Conservation (phyloP, 2,329 filamentous ascomycete species). For the Alternaria conjuncta region DNA sequence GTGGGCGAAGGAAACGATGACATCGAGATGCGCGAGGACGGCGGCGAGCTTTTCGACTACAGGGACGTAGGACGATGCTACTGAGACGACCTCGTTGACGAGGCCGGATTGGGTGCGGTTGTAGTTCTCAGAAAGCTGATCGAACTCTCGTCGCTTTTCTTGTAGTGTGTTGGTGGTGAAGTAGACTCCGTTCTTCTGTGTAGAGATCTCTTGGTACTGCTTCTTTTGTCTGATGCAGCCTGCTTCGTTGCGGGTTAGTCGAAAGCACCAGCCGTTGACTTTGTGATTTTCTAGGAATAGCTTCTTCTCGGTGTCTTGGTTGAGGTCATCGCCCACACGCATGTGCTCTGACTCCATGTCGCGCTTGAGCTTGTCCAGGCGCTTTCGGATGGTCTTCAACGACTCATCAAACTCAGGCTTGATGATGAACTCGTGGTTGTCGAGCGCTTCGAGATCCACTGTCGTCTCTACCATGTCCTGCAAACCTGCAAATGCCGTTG, state of each 20-base stretch:
- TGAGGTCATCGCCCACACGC: conserved; percentile 78
- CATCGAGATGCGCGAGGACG: conserved; percentile 90
- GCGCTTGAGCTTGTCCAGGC: conserved; percentile 80
- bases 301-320: conserved; percentile 96
- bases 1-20: conserved; percentile 92
- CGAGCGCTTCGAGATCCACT: conserved; percentile 91
- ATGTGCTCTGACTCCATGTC: conserved; percentile 86
- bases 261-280: conserved; percentile 95
- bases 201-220: conserved; percentile 91
- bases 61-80: conserved; percentile 93
- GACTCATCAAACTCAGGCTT: conserved; percentile 97
- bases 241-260: conserved; percentile 87
- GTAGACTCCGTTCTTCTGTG: conserved; percentile 98
- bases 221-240: conserved; percentile 91
- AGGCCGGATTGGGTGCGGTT: conserved; percentile 91
- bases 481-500: conserved; percentile 80
- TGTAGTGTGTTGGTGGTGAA: conserved; percentile 89
- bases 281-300: conserved; percentile 96
- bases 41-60: conserved; percentile 88
- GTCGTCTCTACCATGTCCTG: conserved; percentile 99
- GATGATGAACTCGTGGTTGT: conserved; percentile 98
- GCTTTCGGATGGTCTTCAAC: conserved; percentile 85
- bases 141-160: conserved; percentile 83
- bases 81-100: conserved; percentile 88
- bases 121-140: conserved; percentile 93